phyloP scores from a whole-genome alignment of 768 basidiomycete species.

The Suillus clintonianus region DNA sequence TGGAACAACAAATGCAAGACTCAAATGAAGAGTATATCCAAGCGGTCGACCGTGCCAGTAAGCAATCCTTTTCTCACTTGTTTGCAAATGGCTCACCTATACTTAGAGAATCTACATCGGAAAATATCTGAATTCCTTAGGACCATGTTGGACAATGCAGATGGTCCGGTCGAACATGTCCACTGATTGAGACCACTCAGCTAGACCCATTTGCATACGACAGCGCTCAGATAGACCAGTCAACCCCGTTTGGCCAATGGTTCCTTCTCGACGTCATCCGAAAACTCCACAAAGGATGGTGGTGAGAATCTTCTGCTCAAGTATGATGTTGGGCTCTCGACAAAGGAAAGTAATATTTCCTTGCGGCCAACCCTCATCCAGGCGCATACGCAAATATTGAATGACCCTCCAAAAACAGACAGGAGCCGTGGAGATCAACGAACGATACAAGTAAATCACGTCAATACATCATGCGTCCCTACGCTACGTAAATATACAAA shows the following conservation, averaged over 20 bases:
- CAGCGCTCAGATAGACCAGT: not conserved
- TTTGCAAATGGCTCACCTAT: not conserved
- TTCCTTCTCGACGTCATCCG: not conserved
- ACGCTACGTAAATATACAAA: constrained; percentile 81
- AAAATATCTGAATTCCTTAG: constrained; percentile 62
- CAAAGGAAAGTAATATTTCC: not conserved
- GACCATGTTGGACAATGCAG: constrained; percentile 57
- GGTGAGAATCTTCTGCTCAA: not conserved
- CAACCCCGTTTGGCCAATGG: not conserved
- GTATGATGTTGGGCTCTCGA: not conserved
- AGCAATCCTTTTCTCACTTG: constrained; percentile 29
- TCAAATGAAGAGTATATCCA: constrained; percentile 77
- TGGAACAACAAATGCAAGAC: constrained; percentile 70
- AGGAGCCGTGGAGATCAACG: constrained; percentile 33
- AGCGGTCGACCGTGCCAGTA: constrained; percentile 78
- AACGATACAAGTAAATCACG: constrained; percentile 53
- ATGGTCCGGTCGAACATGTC: constrained; percentile 18
- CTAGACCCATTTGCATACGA: not conserved
- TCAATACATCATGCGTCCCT: constrained; percentile 7
- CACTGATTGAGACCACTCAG: not conserved
- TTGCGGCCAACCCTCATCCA: not conserved
- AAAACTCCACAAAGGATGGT: not conserved
- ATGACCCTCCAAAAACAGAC: not conserved
- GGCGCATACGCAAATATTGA: too few species aligned
- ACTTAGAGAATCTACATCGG: constrained; percentile 55